Base-by-base conservation (phyloP, 306 rosid genomes). In the Cucumis sativus region DNA sequence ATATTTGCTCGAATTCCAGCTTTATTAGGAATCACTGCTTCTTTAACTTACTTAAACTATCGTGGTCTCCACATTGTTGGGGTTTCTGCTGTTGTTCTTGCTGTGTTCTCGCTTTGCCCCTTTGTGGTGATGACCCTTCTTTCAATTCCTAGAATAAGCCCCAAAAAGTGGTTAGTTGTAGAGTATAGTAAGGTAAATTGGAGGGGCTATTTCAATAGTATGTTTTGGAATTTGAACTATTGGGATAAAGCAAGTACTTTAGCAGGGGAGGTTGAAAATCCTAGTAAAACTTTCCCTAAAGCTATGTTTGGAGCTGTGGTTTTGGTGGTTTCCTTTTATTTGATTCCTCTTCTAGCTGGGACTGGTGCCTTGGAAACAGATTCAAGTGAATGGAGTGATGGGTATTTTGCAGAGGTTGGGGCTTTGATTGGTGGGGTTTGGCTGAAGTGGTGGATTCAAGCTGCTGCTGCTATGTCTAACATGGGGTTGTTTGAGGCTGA, bases 231-330 rank as follows among this genome's bases (percentile, higher is more conserved):
- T 77, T 73, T 94, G 78, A 94, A 94, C 45, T 91, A 94, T 55
- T 94, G 98, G 98, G 98, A 94, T 20, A 94, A 94, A 83, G 97
- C 95, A 17, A 94, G 98, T 81, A 90, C 98, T 4, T 86, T 94
- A 66, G 95, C 96, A 0, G 98, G 98, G 28, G 98, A 94, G 87
- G 90, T 94, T 74, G 91, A 92, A 10, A 84, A 88, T 85, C 95
- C 98, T 0, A 88, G 90, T 51, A 82, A 84, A 76, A 90, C 95
- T 0, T 94, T 91, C 67, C 98, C 97, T 0, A 90, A 83, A 81
- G 98, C 98, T 4, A 94, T 94, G 79, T n/a, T 84, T 55, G 97
- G 95, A 75, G 96, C 89, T 23, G 86, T 94, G 12, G 67, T 92
- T 80, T 78, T 94, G 88, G 97, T 94, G 67, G 75, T 90, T n/a